Evolutionary conservation across 441 rosid species (phyloP), one percentile per base, ranked within the genome.

Genomic region (Pelargonium fulgidum): DNA sequence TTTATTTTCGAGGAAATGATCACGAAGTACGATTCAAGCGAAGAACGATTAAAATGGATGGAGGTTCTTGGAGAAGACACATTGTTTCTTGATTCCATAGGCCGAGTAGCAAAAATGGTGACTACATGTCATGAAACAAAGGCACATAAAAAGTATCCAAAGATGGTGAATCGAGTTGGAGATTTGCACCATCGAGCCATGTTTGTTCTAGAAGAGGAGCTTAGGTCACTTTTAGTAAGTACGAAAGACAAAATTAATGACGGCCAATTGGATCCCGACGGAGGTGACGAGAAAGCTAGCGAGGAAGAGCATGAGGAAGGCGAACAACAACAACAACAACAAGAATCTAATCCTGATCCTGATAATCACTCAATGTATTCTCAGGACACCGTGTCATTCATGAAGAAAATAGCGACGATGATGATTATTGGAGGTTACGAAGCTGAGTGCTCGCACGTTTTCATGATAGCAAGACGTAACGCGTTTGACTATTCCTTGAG

Each of bases 121-220:
- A 61, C 42, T 1, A 56, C 73, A 4, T 66, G 89, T 14, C 54
- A 70, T 3, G 52, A 65, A 4, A 70, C 79, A 13, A 83, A 75
- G 68, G 75, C 85, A 0, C 84, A 81, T 73, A 74, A 81, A n/a
- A 77, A 64, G 5, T 76, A 74, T 5, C 80, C 75, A 3, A 56
- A 67, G 11, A 42, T 89, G 66, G 76, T 81, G 39, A 89, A 89
- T 62, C 89, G 86, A 26, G 79, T 86, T 0, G 89, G 85, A 9
- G 71, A 75, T 0, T 78, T 85, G 64, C 88, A 89, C 3, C 93
- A 90, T 11, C 86, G 82, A 22, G 96, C 85, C 9, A 85, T 90
- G 97, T 76, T 85, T 16, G 79, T 72, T 73, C 77, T 90, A 76
- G 93, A 89, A 72, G 93, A 85, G 7, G 92, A 90, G 63, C 85